Evolutionary conservation across 2,329 filamentous ascomycete genomes (phyloP).

Genomic region (Aphanoascus verrucosus): DNA sequence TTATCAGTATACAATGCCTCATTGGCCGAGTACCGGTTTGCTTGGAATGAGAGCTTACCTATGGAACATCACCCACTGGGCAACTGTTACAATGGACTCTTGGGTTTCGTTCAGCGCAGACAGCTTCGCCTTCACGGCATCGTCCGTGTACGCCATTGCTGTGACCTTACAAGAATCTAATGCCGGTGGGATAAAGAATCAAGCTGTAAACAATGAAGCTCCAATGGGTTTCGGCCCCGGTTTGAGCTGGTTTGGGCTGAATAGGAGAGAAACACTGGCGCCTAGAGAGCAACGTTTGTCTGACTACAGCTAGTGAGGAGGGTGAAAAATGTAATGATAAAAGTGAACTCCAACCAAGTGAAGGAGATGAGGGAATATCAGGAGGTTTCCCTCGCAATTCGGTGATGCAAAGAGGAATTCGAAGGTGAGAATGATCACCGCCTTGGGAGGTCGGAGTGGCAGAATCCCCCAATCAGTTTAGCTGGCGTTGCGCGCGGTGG

Average conservation of each 20-base stretch:
- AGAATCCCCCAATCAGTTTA: constrained; percentile 4
- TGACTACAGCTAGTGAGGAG: background rate
- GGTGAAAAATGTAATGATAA: background rate
- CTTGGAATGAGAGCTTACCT: constrained; percentile 47
- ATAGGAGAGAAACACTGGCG: background rate
- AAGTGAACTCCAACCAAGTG: background rate
- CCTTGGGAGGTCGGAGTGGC: background rate
- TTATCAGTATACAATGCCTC: background rate
- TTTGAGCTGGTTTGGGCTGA: background rate
- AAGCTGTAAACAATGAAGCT: background rate
- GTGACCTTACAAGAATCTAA: background rate
- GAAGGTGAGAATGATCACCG: background rate
- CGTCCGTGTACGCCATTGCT: constrained; percentile 86
- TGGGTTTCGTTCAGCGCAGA: constrained; percentile 94
- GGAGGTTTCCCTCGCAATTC: background rate
- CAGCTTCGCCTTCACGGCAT: constrained; percentile 88
- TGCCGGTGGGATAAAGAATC: background rate
- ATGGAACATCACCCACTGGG: constrained; percentile 99
- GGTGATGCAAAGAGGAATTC: background rate
- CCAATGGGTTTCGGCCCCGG: background rate
- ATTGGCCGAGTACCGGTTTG: background rate
- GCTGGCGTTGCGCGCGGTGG: background rate
- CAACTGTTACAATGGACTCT: constrained; percentile 89
- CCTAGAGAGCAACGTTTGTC: background rate
- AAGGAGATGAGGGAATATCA: background rate